Evolutionary conservation across 495 filamentous ascomycete species (phyloP).

Genomic region (Cladorrhinum samala): DNA sequence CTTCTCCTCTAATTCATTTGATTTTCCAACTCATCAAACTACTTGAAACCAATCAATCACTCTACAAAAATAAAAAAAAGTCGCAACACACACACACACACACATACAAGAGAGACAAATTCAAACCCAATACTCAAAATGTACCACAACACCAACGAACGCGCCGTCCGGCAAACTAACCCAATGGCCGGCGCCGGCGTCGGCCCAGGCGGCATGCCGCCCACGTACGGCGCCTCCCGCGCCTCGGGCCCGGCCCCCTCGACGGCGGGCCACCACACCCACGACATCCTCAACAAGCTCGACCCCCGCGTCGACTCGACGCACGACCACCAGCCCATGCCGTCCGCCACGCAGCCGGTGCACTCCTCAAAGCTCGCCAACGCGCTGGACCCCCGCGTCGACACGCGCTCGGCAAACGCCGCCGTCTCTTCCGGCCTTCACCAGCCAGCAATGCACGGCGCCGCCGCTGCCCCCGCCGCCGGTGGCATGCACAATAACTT

Average conservation of each 20-base stretch:
- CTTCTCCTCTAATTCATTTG: too few species aligned
- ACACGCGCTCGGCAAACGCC: constrained; percentile 37
- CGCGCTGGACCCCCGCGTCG: constrained; percentile 46
- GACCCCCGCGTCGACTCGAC: constrained; percentile 54
- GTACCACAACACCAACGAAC: neutral
- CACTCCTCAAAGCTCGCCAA: constrained; percentile 32
- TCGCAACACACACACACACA: neutral
- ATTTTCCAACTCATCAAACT: too few species aligned
- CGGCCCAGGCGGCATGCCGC: too few species aligned
- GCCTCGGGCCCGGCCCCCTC: constrained; percentile 26
- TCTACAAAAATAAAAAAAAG: neutral
- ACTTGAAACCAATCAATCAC: too few species aligned
- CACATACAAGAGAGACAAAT: neutral
- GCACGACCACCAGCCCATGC: constrained; percentile 30
- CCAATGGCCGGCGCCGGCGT: too few species aligned
- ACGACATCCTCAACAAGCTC: constrained; percentile 61
- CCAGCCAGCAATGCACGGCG: constrained; percentile 3
- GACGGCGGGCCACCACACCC: constrained; percentile 47
- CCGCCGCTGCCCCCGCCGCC: neutral
- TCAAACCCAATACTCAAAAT: neutral
- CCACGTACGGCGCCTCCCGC: constrained; percentile 18
- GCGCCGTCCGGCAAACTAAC: neutral
- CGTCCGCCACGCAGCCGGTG: constrained; percentile 35
- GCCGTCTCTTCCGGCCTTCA: too few species aligned
- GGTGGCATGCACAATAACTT: too few species aligned